Base-by-base conservation (phyloP, 768 basidiomycete species). In the Lactarius psammicola region DNA sequence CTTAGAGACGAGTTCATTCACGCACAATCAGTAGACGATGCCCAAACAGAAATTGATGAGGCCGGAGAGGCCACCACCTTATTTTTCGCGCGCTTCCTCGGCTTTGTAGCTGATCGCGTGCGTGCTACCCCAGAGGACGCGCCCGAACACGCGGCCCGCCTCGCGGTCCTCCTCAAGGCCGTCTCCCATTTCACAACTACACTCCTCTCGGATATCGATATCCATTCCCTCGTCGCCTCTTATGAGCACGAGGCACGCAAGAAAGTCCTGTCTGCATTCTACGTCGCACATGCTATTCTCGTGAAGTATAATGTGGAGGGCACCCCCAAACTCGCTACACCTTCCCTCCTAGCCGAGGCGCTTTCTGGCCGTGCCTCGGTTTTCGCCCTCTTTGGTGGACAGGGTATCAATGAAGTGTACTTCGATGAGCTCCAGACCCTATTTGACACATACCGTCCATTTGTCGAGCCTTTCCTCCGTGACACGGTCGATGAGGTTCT, bases 361-460 rank as follows among this genome's bases (percentile, higher is more conserved):
- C 72, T 77, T 55, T 75, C 81, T n/a, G 84, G 85, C 55, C 83
- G 87, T 53, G 88, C 85, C 61, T 90, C 84, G 56, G 79, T 98
- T 71, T 98, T 90, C 78, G 96, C 94, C 59, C 80, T 99, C 46
- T 99, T 99, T 74, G 96, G 96, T 59, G 97, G 97, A 17, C 97
- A 99, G 77, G 97, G 97, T 64, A 93, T 90, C 65, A 98, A 98
- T 77, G 97, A 98, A 74, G 91, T 96, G 66, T 99, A 98, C 80
- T 94, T 98, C 75, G 92, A 96, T 75, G 97, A 98, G 76, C 84
- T 99, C 23, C 92, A 96, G 79, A 79, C 82, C 58, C 87, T 98
- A 59, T 95, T 92, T 78, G 90, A 97, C 78, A 90, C 86, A 67
- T 98, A 99, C 82, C 85, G 81, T 68, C 89, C 95, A 13, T 96